These are phyloP conservation scores for Truncatella angustata DNA, from an alignment of 2,329 filamentous ascomycete species.

Conservation along the genomic window DNA sequence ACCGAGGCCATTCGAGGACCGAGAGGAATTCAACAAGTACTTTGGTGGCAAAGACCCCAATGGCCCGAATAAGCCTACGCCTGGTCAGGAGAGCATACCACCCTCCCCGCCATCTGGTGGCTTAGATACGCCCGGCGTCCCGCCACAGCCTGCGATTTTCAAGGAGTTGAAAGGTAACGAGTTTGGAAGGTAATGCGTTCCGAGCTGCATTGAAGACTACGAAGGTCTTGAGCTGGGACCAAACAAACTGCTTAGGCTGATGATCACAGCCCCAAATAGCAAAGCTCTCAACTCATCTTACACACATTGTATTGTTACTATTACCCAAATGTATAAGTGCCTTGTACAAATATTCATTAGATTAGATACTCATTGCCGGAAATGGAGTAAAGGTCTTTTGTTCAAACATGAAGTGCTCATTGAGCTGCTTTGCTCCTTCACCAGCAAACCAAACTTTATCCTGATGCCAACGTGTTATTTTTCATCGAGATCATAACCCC, in stretches of 20 bases:
- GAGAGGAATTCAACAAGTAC: conserved; percentile 91
- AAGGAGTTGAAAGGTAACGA: conserved; percentile 22
- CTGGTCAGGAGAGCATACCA: conserved; percentile 53
- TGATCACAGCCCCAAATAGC: neutral
- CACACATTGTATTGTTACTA: conserved; percentile 18
- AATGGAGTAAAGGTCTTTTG: neutral
- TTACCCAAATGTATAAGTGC: conserved; percentile 5
- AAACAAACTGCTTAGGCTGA: neutral
- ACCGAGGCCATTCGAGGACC: conserved; percentile 78
- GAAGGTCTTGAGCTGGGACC: conserved; percentile 6
- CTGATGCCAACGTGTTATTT: neutral
- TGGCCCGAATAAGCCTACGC: conserved; percentile 34
- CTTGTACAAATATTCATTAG: conserved; percentile 16
- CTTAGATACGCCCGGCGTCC: conserved; percentile 35
- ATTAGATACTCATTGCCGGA: conserved; percentile 10
- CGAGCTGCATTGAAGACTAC: conserved; percentile 7
- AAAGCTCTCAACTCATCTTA: conserved; percentile 27
- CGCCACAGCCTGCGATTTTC: conserved; percentile 26
- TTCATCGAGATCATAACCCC: too few relatives aligned
- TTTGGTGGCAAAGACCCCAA: conserved; percentile 69
- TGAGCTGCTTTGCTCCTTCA: neutral
- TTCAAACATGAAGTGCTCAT: neutral
- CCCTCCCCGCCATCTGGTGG: conserved; percentile 50
- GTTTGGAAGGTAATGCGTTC: conserved; percentile 15
- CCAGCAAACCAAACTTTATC: neutral